Base-by-base conservation (phyloP, 1,284 basidiomycete species). In the Jaminaea rosea region DNA sequence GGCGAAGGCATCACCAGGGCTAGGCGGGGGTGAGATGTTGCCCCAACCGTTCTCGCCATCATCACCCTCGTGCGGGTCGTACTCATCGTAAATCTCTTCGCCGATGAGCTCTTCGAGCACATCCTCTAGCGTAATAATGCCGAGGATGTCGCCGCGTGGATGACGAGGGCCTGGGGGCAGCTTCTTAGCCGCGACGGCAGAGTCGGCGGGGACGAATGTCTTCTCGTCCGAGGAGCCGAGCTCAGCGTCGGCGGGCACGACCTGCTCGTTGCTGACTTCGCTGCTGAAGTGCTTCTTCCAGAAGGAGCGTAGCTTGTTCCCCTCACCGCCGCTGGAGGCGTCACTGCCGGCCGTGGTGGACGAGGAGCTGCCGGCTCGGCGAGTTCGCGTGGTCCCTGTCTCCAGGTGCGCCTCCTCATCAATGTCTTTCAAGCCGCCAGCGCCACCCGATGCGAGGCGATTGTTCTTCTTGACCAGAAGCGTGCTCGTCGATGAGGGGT, bases 61-160 rank as follows among this genome's bases (percentile, higher is more conserved):
- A 10, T 47, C 46, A 23, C 67, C 63, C n/a, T 58, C 67, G 26
- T 59, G 58, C 6, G 62, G 62, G 41, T 72, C 66, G 47, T 69
- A 69, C 48, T 69, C 69, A 44, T 71, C 69, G 19, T 67, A 52
- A 24, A 72, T 73, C 50, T 73, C 71, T 48, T 70, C 67, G 27
- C 65, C 63, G 46, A 73, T 64, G 13, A 60, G 32, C 53, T 61
- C 86, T 81, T 93, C 89, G 8, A 93, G 78, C 15, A 93, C 87
- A 61, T 93, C 89, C 74, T 93, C 90, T 2, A 93, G 79, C 1
- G 90, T 93, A 60, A 93, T 92, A 70, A 93, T 89, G 54, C 90
- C 90, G 23, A 93, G 78, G 1, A 36, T 36, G 34, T 36, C 34
- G 56, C 56, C 56, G 58, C 55, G 46, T 62, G 52, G 46, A 55